Evolutionary conservation across 2,329 filamentous ascomycete species (phyloP).

Genomic region (Acarospora socialis): DNA sequence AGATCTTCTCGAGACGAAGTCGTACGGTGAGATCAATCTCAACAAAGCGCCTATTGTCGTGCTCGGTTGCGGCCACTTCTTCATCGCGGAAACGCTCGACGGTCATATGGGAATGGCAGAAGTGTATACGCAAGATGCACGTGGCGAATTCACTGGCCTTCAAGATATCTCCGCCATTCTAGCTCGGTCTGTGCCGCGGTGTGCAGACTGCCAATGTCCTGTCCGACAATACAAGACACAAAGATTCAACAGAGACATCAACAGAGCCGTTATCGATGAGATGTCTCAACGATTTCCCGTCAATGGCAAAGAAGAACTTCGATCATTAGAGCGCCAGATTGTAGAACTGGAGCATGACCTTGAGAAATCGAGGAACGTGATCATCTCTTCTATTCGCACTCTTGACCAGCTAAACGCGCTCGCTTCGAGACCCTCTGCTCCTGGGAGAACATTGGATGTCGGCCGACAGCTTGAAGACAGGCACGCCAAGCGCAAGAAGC

Average conservation of each 20-base stretch:
- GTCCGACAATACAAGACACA: slow-evolving; percentile 22
- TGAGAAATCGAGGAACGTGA: slow-evolving; percentile 11
- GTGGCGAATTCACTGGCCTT: slow-evolving; percentile 16
- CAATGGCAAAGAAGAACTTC: slow-evolving; percentile 16
- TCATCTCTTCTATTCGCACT: no score
- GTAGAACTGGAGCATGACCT: slow-evolving; percentile 13
- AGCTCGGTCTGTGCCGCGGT: slow-evolving; percentile 18
- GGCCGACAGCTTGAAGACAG: no score
- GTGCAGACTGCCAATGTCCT: slow-evolving; percentile 21
- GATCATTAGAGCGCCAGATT: slow-evolving; percentile 15
- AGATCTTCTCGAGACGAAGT: slow-evolving; percentile 17
- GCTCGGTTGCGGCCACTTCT: slow-evolving; percentile 21
- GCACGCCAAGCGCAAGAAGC: slow-evolving; percentile 8
- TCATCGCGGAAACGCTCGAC: slow-evolving; percentile 20
- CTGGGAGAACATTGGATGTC: no score
- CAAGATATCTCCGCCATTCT: slow-evolving; percentile 17
- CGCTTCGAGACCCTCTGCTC: no score
- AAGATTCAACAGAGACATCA: slow-evolving; percentile 25
- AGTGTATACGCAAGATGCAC: no score
- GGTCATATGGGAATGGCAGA: slow-evolving; percentile 18
- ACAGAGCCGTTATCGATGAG: slow-evolving; percentile 25
- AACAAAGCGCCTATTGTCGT: slow-evolving; percentile 19
- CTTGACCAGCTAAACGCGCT: slow-evolving; percentile 4
- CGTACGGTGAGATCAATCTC: slow-evolving; percentile 19
- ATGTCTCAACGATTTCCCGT: slow-evolving; percentile 25